A percentile compares a stretch with the other conserved stretches of the same genome.
phyloP scores from a whole-genome alignment of 768 basidiomycete species.

The Naematelia encephala region DNA sequence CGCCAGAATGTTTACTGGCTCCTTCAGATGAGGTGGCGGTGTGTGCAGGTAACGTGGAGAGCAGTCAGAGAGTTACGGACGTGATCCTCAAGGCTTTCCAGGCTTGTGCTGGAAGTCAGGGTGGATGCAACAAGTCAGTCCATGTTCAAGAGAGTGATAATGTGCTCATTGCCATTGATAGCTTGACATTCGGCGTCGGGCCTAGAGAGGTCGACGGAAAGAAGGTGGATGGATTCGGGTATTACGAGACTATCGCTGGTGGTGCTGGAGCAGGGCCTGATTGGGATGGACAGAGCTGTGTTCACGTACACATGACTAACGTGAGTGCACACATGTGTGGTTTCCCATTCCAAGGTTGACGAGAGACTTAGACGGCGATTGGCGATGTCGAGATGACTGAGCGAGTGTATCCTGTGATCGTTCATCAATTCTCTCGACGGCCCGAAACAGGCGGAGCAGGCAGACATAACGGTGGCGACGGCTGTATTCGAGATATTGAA shows the following conservation, averaged over 20 bases:
- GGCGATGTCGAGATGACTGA: conserved; percentile 39
- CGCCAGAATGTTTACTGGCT: conserved; percentile 69
- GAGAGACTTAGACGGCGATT: conserved; percentile 38
- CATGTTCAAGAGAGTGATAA: no score
- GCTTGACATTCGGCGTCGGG: conserved; percentile 82
- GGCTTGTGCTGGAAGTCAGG: conserved; percentile 87
- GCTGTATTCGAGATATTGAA: conserved; percentile 37
- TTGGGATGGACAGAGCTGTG: conserved; percentile 38
- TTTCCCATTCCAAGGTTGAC: no score
- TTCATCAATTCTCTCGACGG: conserved; percentile 34
- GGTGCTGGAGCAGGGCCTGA: conserved; percentile 38
- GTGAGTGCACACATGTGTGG: no score
- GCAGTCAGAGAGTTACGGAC: conserved; percentile 89
- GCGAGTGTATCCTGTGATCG: conserved; percentile 30
- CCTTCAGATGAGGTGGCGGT: conserved; percentile 85
- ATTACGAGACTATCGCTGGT: conserved; percentile 61
- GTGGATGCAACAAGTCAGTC: conserved; percentile 76
- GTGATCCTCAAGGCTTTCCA: conserved; percentile 89
- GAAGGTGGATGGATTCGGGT: conserved; percentile 77
- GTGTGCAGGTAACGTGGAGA: conserved; percentile 87
- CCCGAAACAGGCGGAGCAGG: conserved; percentile 33
- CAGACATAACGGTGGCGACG: conserved; percentile 32
- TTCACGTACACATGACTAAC: conserved; percentile 35
- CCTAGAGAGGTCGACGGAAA: conserved; percentile 76
- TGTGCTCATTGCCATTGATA: no score